These are phyloP conservation scores for Stephania cephalantha DNA, from an alignment of 164 flowering plant genomes.

Conservation along the genomic window DNA sequence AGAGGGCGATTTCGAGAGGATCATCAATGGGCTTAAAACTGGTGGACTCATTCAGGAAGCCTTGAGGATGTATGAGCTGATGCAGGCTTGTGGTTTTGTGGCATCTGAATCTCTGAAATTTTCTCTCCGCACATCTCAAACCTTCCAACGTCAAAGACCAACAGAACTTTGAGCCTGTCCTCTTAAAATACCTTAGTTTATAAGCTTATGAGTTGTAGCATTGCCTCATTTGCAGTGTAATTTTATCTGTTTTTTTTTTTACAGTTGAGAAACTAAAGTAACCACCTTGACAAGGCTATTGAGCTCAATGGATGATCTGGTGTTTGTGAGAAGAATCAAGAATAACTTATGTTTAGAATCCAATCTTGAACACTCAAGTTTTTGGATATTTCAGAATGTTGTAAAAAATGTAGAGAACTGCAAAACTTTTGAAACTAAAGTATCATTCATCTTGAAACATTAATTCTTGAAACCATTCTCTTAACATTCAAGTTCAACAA, in stretches of 20 bases:
- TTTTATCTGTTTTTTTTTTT: not conserved
- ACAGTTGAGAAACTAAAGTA: not conserved
- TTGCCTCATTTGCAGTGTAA: not conserved
- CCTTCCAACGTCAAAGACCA: constrained; percentile 21
- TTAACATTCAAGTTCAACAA: too few relatives aligned
- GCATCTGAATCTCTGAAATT: constrained; percentile 37
- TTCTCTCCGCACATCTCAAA: constrained; percentile 33
- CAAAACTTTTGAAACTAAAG: too few relatives aligned
- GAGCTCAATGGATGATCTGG: not conserved
- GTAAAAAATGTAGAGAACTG: too few relatives aligned
- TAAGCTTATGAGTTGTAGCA: not conserved
- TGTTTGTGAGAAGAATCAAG: not conserved
- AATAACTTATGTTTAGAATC: not conserved
- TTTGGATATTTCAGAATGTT: too few relatives aligned
- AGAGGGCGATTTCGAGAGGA: constrained; percentile 52
- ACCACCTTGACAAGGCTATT: not conserved
- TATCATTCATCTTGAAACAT: too few relatives aligned
- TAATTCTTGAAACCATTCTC: too few relatives aligned
- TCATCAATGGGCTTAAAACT: constrained; percentile 43
- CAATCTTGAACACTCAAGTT: not conserved
- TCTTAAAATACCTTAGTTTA: not conserved
- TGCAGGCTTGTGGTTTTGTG: constrained; percentile 58
- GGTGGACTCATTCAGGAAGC: constrained; percentile 72
- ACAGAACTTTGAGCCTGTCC: not conserved
- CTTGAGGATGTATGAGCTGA: constrained; percentile 32